Base-by-base conservation (phyloP, 2,329 filamentous ascomycete genomes). In the Beauveria caledonica region DNA sequence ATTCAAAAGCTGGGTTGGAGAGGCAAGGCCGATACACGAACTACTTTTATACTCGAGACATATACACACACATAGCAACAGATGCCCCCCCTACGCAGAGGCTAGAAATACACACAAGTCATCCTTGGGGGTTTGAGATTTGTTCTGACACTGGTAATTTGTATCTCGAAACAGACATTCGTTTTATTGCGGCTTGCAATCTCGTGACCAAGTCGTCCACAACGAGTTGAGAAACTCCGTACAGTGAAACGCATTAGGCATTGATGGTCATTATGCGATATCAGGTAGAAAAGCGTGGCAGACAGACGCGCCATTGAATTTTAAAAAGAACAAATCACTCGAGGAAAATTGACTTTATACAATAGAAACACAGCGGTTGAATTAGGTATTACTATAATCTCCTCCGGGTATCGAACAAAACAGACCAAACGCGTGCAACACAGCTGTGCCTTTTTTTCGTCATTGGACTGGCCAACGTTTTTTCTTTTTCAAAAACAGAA, bases 341-440 rank as follows among this genome's bases (percentile, higher is more conserved):
- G 49, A 15, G 10, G 10, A 9, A 39, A 7, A 2, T 13, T 11
- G 11, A 21, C 23, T 10, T 10, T 17, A 36, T 19, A 57, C 19
- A 53, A 62, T 59, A 63, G 33, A 13, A 60, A 74, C 68, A 69
- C 68, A 72, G 67, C 71, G 72, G 62, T 71, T 71, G 68, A 72
- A 74, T 75, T 76, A 77, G 68, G 67, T 76, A 76, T 76, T 76
- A 75, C 67, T 72, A 73, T 72, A 70, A 71, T 68, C 68, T 64
- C 72, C 64, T 60, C 63, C 64, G 73, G 73, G 73, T 75, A 75
- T 75, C 73, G 72, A 72, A 73, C 71, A 69, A 73, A 70, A 68
- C 65, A 67, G 61, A 64, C 49, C 63, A 61, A 56, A 63, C 64
- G 63, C 60, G 58, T 62, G 36, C 40, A 46, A 60, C 50, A 53